Percentiles rank a stretch among this genome's conserved stretches.
Conservation (phyloP, 1,284 basidiomycete species). For the Chondrostereum purpureum region DNA sequence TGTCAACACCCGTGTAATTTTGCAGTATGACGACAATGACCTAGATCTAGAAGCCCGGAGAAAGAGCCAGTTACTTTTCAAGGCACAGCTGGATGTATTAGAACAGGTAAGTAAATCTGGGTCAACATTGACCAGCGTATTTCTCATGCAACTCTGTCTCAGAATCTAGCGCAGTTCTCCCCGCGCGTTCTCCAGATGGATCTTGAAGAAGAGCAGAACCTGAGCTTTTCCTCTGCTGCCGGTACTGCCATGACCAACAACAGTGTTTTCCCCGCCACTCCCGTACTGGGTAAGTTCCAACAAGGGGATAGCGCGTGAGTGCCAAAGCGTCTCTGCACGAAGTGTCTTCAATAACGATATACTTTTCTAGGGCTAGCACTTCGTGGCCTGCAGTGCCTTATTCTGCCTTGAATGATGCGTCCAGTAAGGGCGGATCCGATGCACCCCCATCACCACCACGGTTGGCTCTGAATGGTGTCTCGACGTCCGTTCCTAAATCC, state of each 20-base stretch:
- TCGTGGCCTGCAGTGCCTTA: conserved; percentile 48
- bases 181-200: conserved; percentile 50
- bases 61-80: conserved; percentile 65
- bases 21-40: conserved; percentile 58
- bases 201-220: conserved; percentile 34
- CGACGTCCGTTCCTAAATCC: conserved; percentile 48
- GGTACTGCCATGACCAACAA: conserved; percentile 21
- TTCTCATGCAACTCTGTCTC: too few species aligned
- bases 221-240: conserved; percentile 23
- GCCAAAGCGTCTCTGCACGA: too few species aligned
- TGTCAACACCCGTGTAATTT: conserved; percentile 17
- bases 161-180: conserved; percentile 68
- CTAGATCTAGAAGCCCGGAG: conserved; percentile 66
- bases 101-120: conserved; percentile 52
- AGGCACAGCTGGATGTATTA: conserved; percentile 66
- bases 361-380: too few species aligned
- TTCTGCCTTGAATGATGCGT: conserved; percentile 26
- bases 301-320: too few species aligned
- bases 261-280: conserved; percentile 30
- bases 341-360: too few species aligned
- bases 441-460: conserved; percentile 46
- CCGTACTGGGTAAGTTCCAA: too few species aligned
- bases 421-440: conserved; percentile 14
- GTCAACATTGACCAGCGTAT: conserved; percentile 1
- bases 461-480: conserved; percentile 61